A percentile compares a stretch with the other conserved stretches of the same genome.
These are phyloP conservation scores for Physaria fendleri DNA, from an alignment of 345 rosid species.

Conservation along the genomic window DNA sequence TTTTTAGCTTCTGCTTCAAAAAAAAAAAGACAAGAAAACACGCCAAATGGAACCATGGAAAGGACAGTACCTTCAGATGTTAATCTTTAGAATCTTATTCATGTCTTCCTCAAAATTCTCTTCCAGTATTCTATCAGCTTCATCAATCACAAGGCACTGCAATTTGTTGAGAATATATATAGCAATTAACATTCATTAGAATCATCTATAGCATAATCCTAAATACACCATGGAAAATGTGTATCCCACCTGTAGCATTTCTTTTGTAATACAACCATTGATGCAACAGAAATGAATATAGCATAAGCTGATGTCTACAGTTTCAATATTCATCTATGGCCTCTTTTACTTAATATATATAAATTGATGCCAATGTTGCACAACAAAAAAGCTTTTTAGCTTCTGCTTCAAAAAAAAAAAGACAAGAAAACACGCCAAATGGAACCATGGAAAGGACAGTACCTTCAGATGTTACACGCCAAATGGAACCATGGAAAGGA, in stretches of 20 bases:
- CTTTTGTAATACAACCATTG: not conserved
- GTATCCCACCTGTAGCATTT: not conserved
- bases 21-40: not conserved
- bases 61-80: slow-evolving; percentile 60
- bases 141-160: slow-evolving; percentile 91
- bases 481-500: not conserved
- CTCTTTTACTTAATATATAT: not conserved
- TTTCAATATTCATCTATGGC: not conserved
- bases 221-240: not conserved
- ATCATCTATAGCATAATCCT: not conserved
- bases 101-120: slow-evolving; percentile 98
- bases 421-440: not conserved
- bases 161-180: slow-evolving; percentile 13
- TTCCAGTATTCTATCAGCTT: slow-evolving; percentile 96
- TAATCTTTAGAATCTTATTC: slow-evolving; percentile 84
- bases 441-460: slow-evolving; percentile 1
- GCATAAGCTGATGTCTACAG: not conserved
- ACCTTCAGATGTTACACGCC: slow-evolving; percentile 66
- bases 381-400: not conserved
- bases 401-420: not conserved
- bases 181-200: not conserved
- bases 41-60: not conserved
- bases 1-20: not conserved
- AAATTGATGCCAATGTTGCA: not conserved
- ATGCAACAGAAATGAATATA: not conserved